Evolutionary conservation across 2,329 filamentous ascomycete genomes (phyloP), one percentile per base, ranked within the genome.

Genomic region (Phyllosticta capitalensis): DNA sequence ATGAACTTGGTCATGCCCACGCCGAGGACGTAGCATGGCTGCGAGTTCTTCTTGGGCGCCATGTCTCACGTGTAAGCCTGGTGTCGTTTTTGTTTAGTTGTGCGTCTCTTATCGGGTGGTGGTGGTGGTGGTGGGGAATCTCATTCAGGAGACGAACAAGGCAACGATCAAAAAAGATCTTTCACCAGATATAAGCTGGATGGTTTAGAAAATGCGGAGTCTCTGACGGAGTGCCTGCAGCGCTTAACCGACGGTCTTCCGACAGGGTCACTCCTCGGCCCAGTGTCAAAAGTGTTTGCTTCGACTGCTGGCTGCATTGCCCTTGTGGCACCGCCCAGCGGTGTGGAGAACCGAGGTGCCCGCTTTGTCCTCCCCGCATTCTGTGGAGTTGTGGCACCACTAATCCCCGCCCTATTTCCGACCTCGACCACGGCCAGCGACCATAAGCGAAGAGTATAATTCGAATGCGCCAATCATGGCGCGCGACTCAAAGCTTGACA

Each of bases 1-100:
- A 96, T 92, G 83, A 97, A 97, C 77, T 95, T 95, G 77, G 92
- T 97, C 90, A 97, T 94, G 78, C 92, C 92, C 67, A 97, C 94
- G 79, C 92, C 92, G 62, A 97, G 85, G 71, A 97, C 89, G 80
- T 97, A 97, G 80, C 81, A 81, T 66, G 81, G 81, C 63, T 78
- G 75, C 59, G 71, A 70, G 69, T 73, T 66, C 65, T 81, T 80
- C 66, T 78, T 65, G 59, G 65, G 77, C 64, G 74, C 76, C 80
- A 83, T 82, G 62, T 56, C 78, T 69, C 62, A 63, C 63, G 54
- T 52, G 20, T 21, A 19, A 22, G 50, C 50, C 9, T 17, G 45
- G 14, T 49, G 14, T 49, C 45, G 20, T 52, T 52, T 52, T 52
- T 52, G 50, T 9, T 26, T 19, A 52, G 22, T 22, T 20, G 49